These are phyloP conservation scores for Trichaptum fuscoviolaceum DNA, from an alignment of 768 basidiomycete species.

Conservation along the genomic window DNA sequence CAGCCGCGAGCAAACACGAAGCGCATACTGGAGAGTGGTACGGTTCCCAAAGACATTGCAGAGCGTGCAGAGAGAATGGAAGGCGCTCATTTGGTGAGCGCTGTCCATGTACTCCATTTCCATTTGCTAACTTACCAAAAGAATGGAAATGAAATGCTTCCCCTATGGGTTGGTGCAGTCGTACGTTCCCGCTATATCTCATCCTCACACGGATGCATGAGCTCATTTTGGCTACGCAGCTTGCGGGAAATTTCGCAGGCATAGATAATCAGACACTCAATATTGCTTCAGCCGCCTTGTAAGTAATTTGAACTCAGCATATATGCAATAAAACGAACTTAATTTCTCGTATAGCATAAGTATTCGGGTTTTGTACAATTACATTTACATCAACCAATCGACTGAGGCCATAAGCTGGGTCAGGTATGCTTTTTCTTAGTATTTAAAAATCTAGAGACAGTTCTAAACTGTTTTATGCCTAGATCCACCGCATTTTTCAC, in stretches of 20 bases:
- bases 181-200: conserved; percentile 2
- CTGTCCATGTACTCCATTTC: neutral
- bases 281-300: conserved; percentile 27
- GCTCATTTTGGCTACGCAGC: conserved; percentile 7
- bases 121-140: conserved; percentile 2
- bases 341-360: conserved; percentile 13
- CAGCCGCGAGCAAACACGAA: conserved; percentile 26
- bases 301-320: conserved; percentile 8
- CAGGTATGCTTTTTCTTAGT: neutral
- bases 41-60: conserved; percentile 19
- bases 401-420: neutral
- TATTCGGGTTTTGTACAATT: conserved; percentile 25
- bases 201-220: neutral
- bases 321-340: neutral
- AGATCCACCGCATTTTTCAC: neutral
- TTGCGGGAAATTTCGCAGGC: conserved; percentile 28
- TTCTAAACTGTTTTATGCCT: neutral
- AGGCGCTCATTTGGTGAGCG: conserved; percentile 25
- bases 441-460: too few relatives aligned
- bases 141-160: conserved; percentile 30
- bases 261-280: conserved; percentile 28
- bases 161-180: conserved; percentile 32
- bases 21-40: conserved; percentile 21
- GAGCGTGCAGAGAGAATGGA: conserved; percentile 29
- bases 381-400: conserved; percentile 24